Conservation (phyloP, 2,329 filamentous ascomycete genomes). For the Verticillium zaregamsianum region DNA sequence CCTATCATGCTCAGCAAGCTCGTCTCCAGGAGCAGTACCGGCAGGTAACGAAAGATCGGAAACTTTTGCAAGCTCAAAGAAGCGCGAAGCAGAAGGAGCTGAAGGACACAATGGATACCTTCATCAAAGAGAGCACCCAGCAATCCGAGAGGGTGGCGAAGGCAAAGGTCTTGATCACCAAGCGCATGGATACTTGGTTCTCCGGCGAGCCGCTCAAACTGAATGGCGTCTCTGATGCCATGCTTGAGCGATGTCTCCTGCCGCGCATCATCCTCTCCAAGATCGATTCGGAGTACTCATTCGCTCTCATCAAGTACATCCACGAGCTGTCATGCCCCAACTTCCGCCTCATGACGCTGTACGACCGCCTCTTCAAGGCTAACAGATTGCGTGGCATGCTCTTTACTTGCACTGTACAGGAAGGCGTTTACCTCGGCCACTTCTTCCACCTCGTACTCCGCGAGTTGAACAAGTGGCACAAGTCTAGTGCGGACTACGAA, state of each 20-base stretch:
- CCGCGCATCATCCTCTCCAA: constrained; percentile 81
- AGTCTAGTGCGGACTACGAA: constrained; percentile 57
- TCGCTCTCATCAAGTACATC: constrained; percentile 80
- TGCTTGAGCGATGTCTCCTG: constrained; percentile 90
- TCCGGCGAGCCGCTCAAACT: constrained; percentile 55
- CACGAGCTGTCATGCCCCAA: constrained; percentile 80
- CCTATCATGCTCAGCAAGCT: constrained; percentile 73
- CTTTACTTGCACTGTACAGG: constrained; percentile 83
- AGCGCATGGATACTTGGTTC: constrained; percentile 79
- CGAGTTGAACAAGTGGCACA: constrained; percentile 81
- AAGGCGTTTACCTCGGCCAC: constrained; percentile 88
- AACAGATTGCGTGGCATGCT: constrained; percentile 79
- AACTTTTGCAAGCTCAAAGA: constrained; percentile 68
- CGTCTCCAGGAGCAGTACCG: constrained; percentile 64
- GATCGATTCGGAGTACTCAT: constrained; percentile 83
- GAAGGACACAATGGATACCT: constrained; percentile 62
- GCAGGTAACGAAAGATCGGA: constrained; percentile 65
- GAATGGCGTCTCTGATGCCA: constrained; percentile 65
- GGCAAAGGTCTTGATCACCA: constrained; percentile 64
- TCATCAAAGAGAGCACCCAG: constrained; percentile 69
- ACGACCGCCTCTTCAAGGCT: constrained; percentile 79
- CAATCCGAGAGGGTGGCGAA: constrained; percentile 65
- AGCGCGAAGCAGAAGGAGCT: constrained; percentile 67
- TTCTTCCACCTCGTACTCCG: constrained; percentile 80
- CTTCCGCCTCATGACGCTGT: constrained; percentile 80